Evolutionary conservation across 2,329 filamentous ascomycete genomes (phyloP).

Genomic region (Nannizziopsis barbatae): DNA sequence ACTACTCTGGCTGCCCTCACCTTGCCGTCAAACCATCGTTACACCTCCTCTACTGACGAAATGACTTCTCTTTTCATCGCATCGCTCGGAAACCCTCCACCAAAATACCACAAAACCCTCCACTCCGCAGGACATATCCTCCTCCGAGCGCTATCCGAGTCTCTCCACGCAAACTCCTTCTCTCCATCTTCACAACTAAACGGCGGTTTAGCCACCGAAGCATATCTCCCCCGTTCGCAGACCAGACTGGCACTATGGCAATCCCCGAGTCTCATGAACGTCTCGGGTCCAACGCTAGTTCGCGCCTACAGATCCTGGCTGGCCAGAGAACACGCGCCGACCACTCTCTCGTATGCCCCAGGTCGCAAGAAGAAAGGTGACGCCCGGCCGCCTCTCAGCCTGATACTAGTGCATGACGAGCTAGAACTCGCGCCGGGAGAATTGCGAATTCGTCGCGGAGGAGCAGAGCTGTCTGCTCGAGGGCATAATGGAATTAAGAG

Average conservation of each 20-base stretch:
- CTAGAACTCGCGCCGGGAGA: conserved; percentile 61
- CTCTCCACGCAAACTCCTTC: conserved; percentile 40
- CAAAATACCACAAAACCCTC: conserved; percentile 60
- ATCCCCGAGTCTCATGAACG: conserved; percentile 72
- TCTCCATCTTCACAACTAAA: conserved; percentile 36
- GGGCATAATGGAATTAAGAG: conserved; percentile 70
- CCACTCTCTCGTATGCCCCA: neutral
- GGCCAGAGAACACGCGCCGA: neutral
- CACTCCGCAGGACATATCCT: conserved; percentile 81
- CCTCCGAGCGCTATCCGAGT: conserved; percentile 49
- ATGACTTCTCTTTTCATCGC: conserved; percentile 54
- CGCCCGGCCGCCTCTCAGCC: conserved; percentile 24
- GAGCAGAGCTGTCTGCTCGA: conserved; percentile 45
- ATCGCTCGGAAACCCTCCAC: conserved; percentile 73
- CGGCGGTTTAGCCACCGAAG: conserved; percentile 42
- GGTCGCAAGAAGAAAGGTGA: neutral
- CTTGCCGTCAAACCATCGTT: neutral
- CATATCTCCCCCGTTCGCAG: conserved; percentile 36
- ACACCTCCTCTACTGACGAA: neutral
- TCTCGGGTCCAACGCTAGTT: conserved; percentile 60
- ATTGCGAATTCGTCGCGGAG: conserved; percentile 54
- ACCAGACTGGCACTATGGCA: conserved; percentile 58
- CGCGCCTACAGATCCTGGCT: conserved; percentile 48
- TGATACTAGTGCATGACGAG: conserved; percentile 84
- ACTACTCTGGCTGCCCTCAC: neutral